A percentile compares a stretch with the other conserved stretches of the same genome.
These are phyloP conservation scores for Boechera stricta DNA, from an alignment of 345 rosid species.

Conservation along the genomic window DNA sequence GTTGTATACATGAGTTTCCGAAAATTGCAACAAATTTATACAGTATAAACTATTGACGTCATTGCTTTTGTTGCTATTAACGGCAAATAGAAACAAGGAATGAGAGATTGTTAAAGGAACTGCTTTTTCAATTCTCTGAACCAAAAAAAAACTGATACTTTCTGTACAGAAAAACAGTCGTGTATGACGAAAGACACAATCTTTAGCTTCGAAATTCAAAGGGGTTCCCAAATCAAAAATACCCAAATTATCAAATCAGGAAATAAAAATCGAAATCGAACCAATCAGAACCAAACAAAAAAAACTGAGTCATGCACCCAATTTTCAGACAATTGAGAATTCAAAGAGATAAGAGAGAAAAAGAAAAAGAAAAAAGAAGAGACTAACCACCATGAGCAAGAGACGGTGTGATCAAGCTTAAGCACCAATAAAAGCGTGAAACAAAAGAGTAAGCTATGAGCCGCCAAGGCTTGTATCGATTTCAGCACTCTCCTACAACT, in stretches of 20 bases:
- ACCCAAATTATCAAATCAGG: conserved; percentile 9
- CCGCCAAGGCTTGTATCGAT: conserved; percentile 86
- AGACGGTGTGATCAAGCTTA: conserved; percentile 69
- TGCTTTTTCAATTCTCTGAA: conserved; percentile 11
- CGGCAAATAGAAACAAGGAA: conserved; percentile 27
- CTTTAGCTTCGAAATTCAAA: conserved; percentile 23
- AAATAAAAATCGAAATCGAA: conserved; percentile 23
- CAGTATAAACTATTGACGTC: conserved; percentile 14
- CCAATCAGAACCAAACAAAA: conserved; percentile 3
- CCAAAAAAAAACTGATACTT: neutral
- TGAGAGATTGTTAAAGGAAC: conserved; percentile 1
- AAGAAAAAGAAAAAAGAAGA: neutral
- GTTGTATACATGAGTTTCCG: conserved; percentile 21
- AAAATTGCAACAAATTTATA: conserved; percentile 3
- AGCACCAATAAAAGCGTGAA: conserved; percentile 77
- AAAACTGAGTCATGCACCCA: conserved; percentile 8
- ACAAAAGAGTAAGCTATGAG: conserved; percentile 70
- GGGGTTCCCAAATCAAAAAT: neutral
- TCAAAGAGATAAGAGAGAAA: neutral
- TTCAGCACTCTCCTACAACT: conserved; percentile 91
- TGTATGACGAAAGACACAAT: conserved; percentile 13
- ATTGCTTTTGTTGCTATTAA: neutral
- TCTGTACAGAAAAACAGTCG: neutral
- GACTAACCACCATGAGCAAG: conserved; percentile 88
- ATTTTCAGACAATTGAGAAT: neutral